Base-by-base conservation (phyloP, 495 filamentous ascomycete species). In the Penicillium canariense region DNA sequence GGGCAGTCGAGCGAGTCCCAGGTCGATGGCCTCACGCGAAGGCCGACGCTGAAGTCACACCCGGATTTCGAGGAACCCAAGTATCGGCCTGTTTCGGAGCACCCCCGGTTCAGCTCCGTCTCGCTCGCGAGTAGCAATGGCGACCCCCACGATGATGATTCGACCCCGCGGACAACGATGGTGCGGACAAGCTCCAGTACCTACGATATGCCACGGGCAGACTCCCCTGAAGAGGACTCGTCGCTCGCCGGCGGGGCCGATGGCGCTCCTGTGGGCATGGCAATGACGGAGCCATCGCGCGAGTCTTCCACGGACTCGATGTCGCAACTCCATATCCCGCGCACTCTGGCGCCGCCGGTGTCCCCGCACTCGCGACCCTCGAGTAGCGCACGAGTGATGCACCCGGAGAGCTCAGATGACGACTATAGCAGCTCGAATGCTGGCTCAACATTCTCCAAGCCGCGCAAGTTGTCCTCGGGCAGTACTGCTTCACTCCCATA, bases 51-150 rank as follows among this genome's bases (percentile, higher is more conserved):
- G 39, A 73, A 71, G 36, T 64, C 42, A 26, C 82, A 73, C 47
- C 80, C 80, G 0, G 83, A 82, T 53, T 63, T 85, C 26, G 86
- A 88, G 60, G 76, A 82, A 32, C 82, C 83, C 23, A 71, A 71
- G 52, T 79, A 79, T 54, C 81, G 88, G 45, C 88, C 87, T 1
- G 75, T 82, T 36, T 92, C 88, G 10, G 81, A 88, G 68, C 83
- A 92, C 61, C 87, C 88, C 35, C 80, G 83, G 15, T 79, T 92
- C 68, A 89, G 88, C 63, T 79, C 77, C 14, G 71, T 88, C 36
- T 80, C 81, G 22, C 62, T 68, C 30, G 53, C 80, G 14, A 76
- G 78, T 0, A 78, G 78, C 15, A 78, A 82, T 30, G 40, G 72
- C 80, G 46, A 61, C 52, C 42, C 49, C 26, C 34, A 56, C 11